Conservation (phyloP, 2,329 filamentous ascomycete genomes). For the Capronia coronata region DNA sequence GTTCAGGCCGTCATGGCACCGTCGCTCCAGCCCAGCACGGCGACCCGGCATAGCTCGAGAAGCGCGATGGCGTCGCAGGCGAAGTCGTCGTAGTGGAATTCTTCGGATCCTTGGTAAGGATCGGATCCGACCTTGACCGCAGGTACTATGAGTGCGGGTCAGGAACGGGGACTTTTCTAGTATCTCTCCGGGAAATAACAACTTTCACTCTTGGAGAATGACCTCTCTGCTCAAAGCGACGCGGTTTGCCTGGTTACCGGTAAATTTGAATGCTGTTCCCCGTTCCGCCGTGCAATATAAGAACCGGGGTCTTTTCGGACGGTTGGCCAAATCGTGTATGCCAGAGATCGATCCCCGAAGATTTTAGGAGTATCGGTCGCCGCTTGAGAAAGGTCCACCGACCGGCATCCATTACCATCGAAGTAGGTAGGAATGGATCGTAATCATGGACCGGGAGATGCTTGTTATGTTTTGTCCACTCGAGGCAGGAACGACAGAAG, state of each 20-base stretch:
- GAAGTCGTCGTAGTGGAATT: slow-evolving; percentile 17
- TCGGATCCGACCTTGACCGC: slow-evolving; percentile 15
- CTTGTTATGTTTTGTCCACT: no score
- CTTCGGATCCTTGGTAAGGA: slow-evolving; percentile 8
- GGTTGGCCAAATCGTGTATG: slow-evolving; percentile 10
- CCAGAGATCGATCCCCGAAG: slow-evolving; percentile 18
- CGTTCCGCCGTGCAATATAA: slow-evolving; percentile 11
- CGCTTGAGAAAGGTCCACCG: no score
- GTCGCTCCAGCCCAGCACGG: slow-evolving; percentile 17
- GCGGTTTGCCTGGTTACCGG: slow-evolving; percentile 12
- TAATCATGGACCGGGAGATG: no score
- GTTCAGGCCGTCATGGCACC: slow-evolving; percentile 18
- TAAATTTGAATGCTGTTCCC: slow-evolving; percentile 17
- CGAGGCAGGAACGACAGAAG: no score
- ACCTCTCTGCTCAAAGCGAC: slow-evolving; percentile 9
- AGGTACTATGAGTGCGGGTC: background rate
- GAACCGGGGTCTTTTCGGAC: slow-evolving; percentile 8
- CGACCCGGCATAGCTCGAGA: slow-evolving; percentile 11
- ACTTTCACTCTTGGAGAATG: slow-evolving; percentile 15
- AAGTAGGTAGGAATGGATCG: no score
- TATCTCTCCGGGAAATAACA: background rate
- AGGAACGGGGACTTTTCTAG: no score
- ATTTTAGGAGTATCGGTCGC: no score
- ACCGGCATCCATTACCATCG: no score
- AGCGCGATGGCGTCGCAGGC: slow-evolving; percentile 13